Evolutionary conservation across 805 yeast genomes (phyloP), one percentile per base, ranked within the genome.

Genomic region (Candida xiaguanensis): DNA sequence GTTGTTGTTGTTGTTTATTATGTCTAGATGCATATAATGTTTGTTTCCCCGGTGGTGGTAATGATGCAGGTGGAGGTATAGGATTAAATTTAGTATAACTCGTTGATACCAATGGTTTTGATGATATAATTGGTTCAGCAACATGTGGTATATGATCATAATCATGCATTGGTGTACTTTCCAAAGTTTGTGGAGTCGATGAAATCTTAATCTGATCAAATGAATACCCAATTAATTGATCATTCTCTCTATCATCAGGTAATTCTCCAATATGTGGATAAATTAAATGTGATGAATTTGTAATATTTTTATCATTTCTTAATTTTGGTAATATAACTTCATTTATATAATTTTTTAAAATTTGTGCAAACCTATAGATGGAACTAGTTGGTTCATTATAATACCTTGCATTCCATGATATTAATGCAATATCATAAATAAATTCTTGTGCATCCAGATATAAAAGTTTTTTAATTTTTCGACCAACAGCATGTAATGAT

Each of bases 381-480:
- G 67, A 66, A 1, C 89, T 78, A 11, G 73, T 80, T 45, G 79
- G 80, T 42, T 79, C 80, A 60, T 91, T 91, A 61, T 82, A 91
- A 34, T 82, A 76, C 44, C 86, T 77, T 2, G 97, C 96, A 55
- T 91, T 91, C 89, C 95, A 87, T 1, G 87, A 76, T 38, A 91
- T 84, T 58, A 86, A 95, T 0, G 83, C 87, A 43, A 90, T 56
- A 58, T 90, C 96, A 41, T 68, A 74, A 26, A 90, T 64, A 58
- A 87, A 89, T 32, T 78, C 81, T 49, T 80, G 84, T 1, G 86
- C 77, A 33, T 68, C 68, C 4, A 64, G 57, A 63, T 89, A 90
- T 43, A 62, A 63, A 36, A 59, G 61, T 29, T 72, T 67, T 43
- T 77, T 77, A 25, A 85, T 61, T 43, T 76, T 71, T 47, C 80